phyloP scores from a whole-genome alignment of 495 filamentous ascomycete genomes.

The Lasiosphaeriaceae sp. region DNA sequence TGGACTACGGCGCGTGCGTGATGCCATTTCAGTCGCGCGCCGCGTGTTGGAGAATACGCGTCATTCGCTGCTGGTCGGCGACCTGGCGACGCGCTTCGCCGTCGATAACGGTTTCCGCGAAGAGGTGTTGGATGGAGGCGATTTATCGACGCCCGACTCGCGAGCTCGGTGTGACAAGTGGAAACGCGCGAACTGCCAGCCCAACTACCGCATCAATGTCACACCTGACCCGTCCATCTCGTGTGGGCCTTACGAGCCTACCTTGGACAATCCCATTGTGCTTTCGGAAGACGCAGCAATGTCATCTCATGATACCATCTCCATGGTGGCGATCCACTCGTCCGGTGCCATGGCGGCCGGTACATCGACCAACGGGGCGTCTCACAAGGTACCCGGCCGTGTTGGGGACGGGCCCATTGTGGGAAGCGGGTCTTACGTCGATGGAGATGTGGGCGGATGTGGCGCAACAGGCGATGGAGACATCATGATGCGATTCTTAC shows the following conservation, averaged over 20 bases:
- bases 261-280: background rate
- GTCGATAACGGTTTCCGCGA: constrained; percentile 39
- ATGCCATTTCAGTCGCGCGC: constrained; percentile 43
- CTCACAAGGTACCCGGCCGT: constrained; percentile 44
- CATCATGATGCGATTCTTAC: constrained; percentile 50
- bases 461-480: constrained; percentile 49
- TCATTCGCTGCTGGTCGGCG: constrained; percentile 44
- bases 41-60: constrained; percentile 41
- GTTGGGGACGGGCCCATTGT: constrained; percentile 48
- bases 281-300: background rate
- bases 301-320: constrained; percentile 43
- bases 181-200: constrained; percentile 32
- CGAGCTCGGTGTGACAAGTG: constrained; percentile 33
- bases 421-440: constrained; percentile 47
- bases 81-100: constrained; percentile 44
- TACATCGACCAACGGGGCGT: constrained; percentile 47
- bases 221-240: constrained; percentile 28
- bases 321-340: constrained; percentile 39
- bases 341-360: constrained; percentile 42
- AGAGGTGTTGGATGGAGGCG: constrained; percentile 13
- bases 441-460: constrained; percentile 46
- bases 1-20: constrained; percentile 38
- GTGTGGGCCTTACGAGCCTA: constrained; percentile 40
- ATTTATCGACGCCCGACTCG: constrained; percentile 34
- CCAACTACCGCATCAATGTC: constrained; percentile 41